Base-by-base conservation (phyloP, 225 moss, liverwort and hornwort genomes). In the Lunularia cruciata region DNA sequence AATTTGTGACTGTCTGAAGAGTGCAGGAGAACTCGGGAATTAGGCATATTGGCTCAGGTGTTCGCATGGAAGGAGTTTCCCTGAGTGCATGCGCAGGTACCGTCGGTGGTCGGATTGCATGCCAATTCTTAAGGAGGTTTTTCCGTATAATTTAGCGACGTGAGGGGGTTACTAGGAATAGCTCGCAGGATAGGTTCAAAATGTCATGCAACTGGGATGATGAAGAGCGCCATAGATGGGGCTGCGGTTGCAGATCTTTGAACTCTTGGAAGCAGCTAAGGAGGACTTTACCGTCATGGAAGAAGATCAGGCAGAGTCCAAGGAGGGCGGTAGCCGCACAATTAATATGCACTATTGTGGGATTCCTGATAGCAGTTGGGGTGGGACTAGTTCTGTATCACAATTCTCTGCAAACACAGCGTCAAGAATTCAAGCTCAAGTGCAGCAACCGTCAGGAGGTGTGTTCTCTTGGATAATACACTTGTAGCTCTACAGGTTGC, bases 361-460 rank as follows among this genome's bases (percentile, higher is more conserved):
- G 83, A 66, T 65, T 76, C 56, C n/a, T 67, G 33, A 6, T 60
- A 34, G 83, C 83, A 12, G 57, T 74, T 8, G 68, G 19, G 1
- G 79, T 84, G 25, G 83, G 83, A 52, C 16, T 79, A 3, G 61
- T 84, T 37, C 71, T 84, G 0, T 84, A 65, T 47, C 46, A 26
- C 28, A 77, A 72, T 62, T 58, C 83, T 11, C 32, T 84, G 67
- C 6, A 63, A 19, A 56, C 76, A 25, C 76, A 79, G 35, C 40
- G 62, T 28, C 76, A 84, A 19, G 69, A 84, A 61, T 84, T 84
- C 51, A 67, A 19, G 36, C 71, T 84, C 20, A 76, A 74, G 57
- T 84, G 83, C 61, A 49, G 15, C 61, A 84, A 84, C 55, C 83
- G 83, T 23, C 76, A 80, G 31, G 76, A 79, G 83, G 83, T 83